A percentile compares a stretch with the other conserved stretches of the same genome.
phyloP scores from a whole-genome alignment of 495 filamentous ascomycete genomes.

The Pseudotulostoma volvatum region DNA sequence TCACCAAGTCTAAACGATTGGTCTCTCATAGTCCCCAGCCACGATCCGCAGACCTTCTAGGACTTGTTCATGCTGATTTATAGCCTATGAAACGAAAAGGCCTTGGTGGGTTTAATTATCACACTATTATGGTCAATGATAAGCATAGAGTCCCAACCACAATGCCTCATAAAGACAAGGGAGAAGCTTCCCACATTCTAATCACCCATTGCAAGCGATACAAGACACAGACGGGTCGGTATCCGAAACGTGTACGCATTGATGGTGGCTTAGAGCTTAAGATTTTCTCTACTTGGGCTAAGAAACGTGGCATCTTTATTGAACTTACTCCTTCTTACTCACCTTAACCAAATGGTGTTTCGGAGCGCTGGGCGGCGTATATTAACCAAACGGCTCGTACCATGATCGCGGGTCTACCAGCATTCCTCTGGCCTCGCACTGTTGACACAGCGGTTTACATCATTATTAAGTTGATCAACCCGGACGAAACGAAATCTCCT shows the following conservation, averaged over 20 bases:
- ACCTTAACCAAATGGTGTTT: neutral
- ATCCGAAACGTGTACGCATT: neutral
- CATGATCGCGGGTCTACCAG: neutral
- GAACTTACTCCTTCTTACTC: neutral
- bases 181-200: neutral
- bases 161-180: neutral
- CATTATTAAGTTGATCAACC: neutral
- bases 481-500: neutral
- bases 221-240: too few relatives aligned
- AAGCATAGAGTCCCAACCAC: neutral
- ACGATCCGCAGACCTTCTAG: neutral
- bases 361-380: neutral
- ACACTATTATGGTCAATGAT: constrained; percentile 1
- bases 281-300: neutral
- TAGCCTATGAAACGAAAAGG: constrained; percentile 1
- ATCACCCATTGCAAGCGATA: too few relatives aligned
- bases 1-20: neutral
- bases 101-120: neutral
- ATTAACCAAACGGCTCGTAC: neutral
- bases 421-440: neutral
- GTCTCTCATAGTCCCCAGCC: neutral
- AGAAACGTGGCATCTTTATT: neutral
- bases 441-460: constrained; percentile 1
- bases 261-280: constrained; percentile 1
- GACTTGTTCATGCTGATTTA: neutral